Conservation (phyloP, 257 asterid species). For the Fraxinus anomala region DNA sequence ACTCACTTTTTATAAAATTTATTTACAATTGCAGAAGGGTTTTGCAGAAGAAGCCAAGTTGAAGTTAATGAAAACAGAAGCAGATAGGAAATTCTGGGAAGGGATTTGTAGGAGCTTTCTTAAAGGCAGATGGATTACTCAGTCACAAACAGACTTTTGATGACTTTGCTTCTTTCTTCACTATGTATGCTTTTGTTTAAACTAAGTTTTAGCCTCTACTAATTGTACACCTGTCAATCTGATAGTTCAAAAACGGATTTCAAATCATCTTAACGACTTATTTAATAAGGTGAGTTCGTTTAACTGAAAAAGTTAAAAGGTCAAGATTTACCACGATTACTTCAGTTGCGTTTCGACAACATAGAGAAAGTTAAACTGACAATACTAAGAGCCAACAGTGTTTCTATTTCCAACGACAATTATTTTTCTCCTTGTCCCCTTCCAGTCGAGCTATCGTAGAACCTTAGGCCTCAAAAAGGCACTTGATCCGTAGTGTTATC, state of each 20-base stretch:
- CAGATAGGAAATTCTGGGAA: conserved; percentile 57
- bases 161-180: neutral
- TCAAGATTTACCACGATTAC: too few relatives aligned
- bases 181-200: neutral
- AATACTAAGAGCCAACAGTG: too few relatives aligned
- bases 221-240: neutral
- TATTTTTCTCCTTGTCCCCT: too few relatives aligned
- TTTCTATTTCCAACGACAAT: too few relatives aligned
- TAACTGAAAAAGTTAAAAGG: too few relatives aligned
- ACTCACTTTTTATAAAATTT: neutral
- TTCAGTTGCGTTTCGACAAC: too few relatives aligned
- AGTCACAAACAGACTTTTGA: conserved; percentile 16
- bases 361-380: neutral
- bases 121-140: conserved; percentile 34
- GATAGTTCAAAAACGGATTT: neutral
- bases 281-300: too few relatives aligned
- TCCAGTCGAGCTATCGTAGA: neutral
- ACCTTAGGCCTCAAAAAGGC: neutral
- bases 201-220: neutral
- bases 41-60: conserved; percentile 56
- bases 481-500: neutral
- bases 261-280: too few relatives aligned
- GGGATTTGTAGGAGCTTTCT: conserved; percentile 64
- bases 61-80: conserved; percentile 42
- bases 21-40: conserved; percentile 32